Conservation (phyloP, 139 green algal species). For the Coelastrella sp. region DNA sequence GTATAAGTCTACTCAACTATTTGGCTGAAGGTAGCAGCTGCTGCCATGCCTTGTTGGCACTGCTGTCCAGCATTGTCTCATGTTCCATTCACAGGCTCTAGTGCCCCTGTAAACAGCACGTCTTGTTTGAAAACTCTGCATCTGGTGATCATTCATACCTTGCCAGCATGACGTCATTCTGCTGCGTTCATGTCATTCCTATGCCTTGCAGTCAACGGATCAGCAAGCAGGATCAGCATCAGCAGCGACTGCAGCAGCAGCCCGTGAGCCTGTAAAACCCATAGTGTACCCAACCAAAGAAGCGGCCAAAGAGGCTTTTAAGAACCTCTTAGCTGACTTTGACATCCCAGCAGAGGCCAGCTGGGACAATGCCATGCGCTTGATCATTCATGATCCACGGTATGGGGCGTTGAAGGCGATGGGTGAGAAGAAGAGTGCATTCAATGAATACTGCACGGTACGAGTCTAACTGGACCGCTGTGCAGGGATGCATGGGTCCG, state of each 20-base stretch:
- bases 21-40: no score
- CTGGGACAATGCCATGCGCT: constrained; percentile 87
- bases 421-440: constrained; percentile 90
- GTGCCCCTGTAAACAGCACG: background rate
- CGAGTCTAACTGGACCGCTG: background rate
- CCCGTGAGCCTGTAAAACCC: constrained; percentile 5
- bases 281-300: constrained; percentile 53
- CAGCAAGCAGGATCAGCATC: constrained; percentile 8
- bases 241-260: constrained; percentile 37
- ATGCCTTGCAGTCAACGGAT: constrained; percentile 55
- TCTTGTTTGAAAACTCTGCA: background rate
- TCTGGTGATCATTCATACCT: background rate
- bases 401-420: constrained; percentile 91
- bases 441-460: constrained; percentile 91
- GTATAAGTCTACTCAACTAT: no score
- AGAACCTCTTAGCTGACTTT: constrained; percentile 70
- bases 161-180: background rate
- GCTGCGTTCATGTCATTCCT: background rate
- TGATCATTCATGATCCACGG: constrained; percentile 78
- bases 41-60: no score
- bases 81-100: no score
- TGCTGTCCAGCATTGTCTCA: no score
- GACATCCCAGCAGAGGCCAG: constrained; percentile 44
- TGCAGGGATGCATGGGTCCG: background rate
- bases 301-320: constrained; percentile 91